Evolutionary conservation across 345 rosid species (phyloP).

Genomic region (Angophora floribunda): DNA sequence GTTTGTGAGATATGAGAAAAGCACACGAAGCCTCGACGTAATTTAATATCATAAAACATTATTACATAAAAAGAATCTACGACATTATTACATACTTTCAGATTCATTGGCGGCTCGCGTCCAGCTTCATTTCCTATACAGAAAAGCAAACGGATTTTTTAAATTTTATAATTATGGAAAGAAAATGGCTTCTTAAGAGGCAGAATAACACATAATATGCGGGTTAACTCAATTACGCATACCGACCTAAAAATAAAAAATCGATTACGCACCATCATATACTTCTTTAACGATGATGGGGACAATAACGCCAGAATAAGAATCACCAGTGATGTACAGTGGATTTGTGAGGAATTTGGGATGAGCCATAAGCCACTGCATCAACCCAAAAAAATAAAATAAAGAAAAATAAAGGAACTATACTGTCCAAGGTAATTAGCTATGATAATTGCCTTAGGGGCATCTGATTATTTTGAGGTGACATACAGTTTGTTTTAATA

Average conservation of each 20-base stretch:
- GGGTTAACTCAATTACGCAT: neutral
- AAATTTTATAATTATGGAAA: neutral
- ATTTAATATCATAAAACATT: neutral
- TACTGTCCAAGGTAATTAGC: neutral
- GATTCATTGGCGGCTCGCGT: neutral
- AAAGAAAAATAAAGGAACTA: neutral
- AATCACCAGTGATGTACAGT: constrained; percentile 24
- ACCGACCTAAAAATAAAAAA: no score
- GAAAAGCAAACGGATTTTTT: neutral
- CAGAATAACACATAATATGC: neutral
- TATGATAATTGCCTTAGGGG: neutral
- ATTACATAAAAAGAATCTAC: neutral
- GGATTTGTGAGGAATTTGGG: constrained; percentile 10
- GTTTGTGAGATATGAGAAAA: neutral
- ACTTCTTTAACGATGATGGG: constrained; percentile 9
- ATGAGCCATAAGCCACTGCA: constrained; percentile 24
- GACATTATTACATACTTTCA: neutral
- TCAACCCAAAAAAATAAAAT: no score
- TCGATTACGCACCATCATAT: constrained; percentile 1
- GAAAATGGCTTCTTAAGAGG: neutral
- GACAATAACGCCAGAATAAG: constrained; percentile 11
- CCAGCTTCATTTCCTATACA: neutral
- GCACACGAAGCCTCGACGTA: neutral
- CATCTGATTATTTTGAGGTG: neutral
- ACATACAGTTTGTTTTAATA: neutral